phyloP scores from a whole-genome alignment of 257 asterid genomes.

The Solanum pimpinellifolium region DNA sequence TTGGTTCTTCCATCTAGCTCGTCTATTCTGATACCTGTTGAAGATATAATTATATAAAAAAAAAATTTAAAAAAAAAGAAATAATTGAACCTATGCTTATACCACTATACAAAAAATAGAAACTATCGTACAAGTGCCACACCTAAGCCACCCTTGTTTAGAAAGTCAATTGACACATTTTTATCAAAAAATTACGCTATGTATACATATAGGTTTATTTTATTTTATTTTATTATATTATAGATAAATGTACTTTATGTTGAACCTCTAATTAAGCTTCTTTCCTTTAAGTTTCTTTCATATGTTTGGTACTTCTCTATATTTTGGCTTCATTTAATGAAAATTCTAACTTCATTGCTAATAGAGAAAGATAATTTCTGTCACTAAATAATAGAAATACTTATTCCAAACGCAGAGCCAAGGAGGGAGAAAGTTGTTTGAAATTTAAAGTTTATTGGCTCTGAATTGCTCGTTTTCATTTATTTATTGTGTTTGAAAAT shows the following conservation, averaged over 20 bases:
- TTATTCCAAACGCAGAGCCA: neutral
- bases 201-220: neutral
- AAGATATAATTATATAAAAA: neutral
- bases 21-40: constrained; percentile 44
- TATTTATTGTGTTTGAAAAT: neutral
- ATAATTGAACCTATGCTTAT: neutral
- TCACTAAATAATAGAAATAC: neutral
- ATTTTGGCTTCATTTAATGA: neutral
- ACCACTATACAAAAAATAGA: neutral
- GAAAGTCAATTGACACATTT: neutral
- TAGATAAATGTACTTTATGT: neutral
- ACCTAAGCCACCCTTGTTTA: neutral
- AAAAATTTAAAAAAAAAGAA: too few species aligned
- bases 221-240: too few species aligned
- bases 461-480: neutral
- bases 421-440: neutral
- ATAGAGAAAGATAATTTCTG: neutral
- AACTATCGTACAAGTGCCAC: neutral
- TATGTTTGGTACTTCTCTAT: neutral
- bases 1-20: constrained; percentile 89
- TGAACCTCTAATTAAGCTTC: neutral
- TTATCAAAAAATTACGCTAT: neutral
- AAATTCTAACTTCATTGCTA: neutral
- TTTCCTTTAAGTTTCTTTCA: neutral
- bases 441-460: neutral